Conservation (phyloP, 192 early-diverging fungal species). For the Funneliformis geosporum region DNA sequence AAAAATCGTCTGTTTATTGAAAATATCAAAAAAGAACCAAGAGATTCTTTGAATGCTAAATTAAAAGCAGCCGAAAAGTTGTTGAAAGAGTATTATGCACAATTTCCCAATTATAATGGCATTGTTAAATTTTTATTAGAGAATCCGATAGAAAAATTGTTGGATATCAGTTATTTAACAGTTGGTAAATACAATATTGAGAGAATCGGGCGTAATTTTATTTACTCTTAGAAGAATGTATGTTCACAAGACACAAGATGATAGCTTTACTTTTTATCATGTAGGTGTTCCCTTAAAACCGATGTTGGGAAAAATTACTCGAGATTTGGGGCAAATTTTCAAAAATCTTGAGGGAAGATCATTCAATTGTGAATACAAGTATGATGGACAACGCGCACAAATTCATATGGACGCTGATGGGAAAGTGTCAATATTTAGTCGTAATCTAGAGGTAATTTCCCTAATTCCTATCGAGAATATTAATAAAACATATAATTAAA, state of each 20-base stretch:
- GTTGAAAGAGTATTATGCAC: slow-evolving; percentile 57
- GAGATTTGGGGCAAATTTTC: slow-evolving; percentile 74
- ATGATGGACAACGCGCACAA: slow-evolving; percentile 90
- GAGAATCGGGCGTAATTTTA: background rate
- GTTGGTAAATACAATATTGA: slow-evolving; percentile 49
- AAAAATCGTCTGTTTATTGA: slow-evolving; percentile 28
- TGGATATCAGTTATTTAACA: slow-evolving; percentile 68
- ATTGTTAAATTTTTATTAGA: slow-evolving; percentile 71
- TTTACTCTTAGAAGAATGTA: background rate
- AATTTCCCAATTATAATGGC: slow-evolving; percentile 78
- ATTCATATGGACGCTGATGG: slow-evolving; percentile 52
- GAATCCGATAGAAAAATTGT: slow-evolving; percentile 58
- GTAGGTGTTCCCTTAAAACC: slow-evolving; percentile 76
- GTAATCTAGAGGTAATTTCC: slow-evolving; percentile 65
- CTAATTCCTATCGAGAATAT: background rate
- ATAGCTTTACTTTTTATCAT: background rate
- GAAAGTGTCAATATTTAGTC: slow-evolving; percentile 67
- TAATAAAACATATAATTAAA: background rate
- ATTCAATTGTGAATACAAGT: slow-evolving; percentile 91
- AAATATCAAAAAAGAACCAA: slow-evolving; percentile 44
- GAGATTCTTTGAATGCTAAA: slow-evolving; percentile 21
- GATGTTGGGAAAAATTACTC: slow-evolving; percentile 89
- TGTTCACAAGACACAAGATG: background rate
- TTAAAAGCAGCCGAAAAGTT: slow-evolving; percentile 48
- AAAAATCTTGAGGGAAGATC: slow-evolving; percentile 73